Base-by-base conservation (phyloP, 768 basidiomycete genomes). In the Tricholoma hemisulphureum region DNA sequence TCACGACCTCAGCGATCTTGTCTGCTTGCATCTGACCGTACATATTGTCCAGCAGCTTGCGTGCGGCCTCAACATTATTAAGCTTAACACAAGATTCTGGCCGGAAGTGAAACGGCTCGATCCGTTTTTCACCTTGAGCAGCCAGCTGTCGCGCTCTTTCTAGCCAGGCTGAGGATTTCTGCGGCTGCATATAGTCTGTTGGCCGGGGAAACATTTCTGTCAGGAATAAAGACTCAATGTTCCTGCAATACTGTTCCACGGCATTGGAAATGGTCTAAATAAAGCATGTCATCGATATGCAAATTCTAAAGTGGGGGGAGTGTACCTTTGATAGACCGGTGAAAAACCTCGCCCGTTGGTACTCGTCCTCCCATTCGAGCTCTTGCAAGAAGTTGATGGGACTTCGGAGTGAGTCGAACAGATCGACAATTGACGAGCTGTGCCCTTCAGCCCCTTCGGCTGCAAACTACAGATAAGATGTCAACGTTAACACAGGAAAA, bases 391-490 rank as follows among this genome's bases (percentile, higher is more conserved):
- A 95, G 57, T 84, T 83, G 65, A 95, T 88, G 0, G 96, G 94
- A 64, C 91, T 94, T 51, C 92, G 85, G 55, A 98, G 80, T 2
- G 95, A 97, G 61, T 94, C 94, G 66, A 98, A 98, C 1, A 99
- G 80, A 72, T 99, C 97, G 21, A 95, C 87, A 55, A 99, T 95
- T 0, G 96, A 98, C n/a, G 95, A 95, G 64, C 93, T 96, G 66
- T 95, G 92, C 0, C 91, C 91, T 71, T 91, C 85, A 10, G 78
- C 58, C 59, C 90, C 82, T 74, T 94, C 83, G 56, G 92, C 80
- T 77, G 94, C 81, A 63, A 92, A 93, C 87, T 90, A 60, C 26
- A 32, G 7, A 18, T 48, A 16, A 50, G 29, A 7, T 39, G 26
- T 49, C 16, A 49, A n/a, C 37, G 56, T 24, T 10, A 46, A 49